Percentiles rank a stretch among this genome's conserved stretches.
phyloP scores from a whole-genome alignment of 2,329 filamentous ascomycete genomes.

The Sarocladium kiliense region DNA sequence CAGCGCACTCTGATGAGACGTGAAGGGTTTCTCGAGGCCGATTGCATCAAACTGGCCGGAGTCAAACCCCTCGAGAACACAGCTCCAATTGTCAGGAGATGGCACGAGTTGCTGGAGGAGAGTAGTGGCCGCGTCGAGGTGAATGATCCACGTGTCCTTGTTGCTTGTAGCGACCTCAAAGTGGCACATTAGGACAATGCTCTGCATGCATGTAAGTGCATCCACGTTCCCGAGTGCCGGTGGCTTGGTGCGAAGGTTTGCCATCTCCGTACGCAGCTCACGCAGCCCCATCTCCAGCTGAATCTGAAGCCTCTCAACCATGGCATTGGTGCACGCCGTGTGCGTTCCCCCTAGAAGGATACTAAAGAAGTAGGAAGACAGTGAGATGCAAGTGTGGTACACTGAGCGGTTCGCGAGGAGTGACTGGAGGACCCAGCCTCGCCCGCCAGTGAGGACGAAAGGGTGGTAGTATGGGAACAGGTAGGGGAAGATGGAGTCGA shows the following conservation, averaged over 20 bases:
- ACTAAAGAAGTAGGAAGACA: constrained; percentile 53
- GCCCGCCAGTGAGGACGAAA: constrained; percentile 48
- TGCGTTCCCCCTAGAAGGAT: constrained; percentile 26
- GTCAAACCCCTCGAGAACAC: constrained; percentile 20
- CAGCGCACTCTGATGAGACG: constrained; percentile 39
- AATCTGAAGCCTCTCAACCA: constrained; percentile 28
- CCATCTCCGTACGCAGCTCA: constrained; percentile 38
- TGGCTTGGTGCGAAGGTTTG: constrained; percentile 25
- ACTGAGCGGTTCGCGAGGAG: constrained; percentile 52
- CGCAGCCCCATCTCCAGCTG: constrained; percentile 40
- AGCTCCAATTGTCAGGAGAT: constrained; percentile 29
- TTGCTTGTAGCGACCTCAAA: constrained; percentile 44
- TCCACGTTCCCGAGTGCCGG: constrained; percentile 25
- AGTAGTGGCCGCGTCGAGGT: constrained; percentile 43
- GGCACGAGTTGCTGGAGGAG: constrained; percentile 42
- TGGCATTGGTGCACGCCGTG: neutral
- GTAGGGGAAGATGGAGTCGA: constrained; percentile 58
- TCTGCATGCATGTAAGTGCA: constrained; percentile 38
- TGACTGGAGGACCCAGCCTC: constrained; percentile 54
- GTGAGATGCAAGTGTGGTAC: constrained; percentile 51
- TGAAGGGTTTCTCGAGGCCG: constrained; percentile 31
- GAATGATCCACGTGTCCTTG: constrained; percentile 44
- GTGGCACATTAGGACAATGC: constrained; percentile 47
- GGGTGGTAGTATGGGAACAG: constrained; percentile 60
- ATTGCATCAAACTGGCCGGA: neutral